A percentile compares a stretch with the other conserved stretches of the same genome.
These are phyloP conservation scores for Penicillium concentricum DNA, from an alignment of 2,329 filamentous ascomycete genomes.

Conservation along the genomic window DNA sequence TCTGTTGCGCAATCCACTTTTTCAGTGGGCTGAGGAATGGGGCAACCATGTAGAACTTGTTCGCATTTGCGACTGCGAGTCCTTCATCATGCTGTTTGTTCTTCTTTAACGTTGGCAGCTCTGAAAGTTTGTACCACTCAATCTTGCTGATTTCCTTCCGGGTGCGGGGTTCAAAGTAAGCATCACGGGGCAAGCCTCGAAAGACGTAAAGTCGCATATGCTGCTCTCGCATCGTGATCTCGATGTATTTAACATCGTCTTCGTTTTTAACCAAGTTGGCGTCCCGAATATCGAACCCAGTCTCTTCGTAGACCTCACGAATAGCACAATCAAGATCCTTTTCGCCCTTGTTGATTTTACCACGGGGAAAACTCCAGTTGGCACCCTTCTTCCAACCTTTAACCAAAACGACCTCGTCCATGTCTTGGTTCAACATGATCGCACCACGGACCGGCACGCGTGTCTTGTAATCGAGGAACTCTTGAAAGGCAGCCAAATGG, in stretches of 20 bases:
- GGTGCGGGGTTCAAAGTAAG: slow-evolving; percentile 82
- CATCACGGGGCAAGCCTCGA: slow-evolving; percentile 81
- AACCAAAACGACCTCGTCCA: slow-evolving; percentile 91
- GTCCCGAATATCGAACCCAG: slow-evolving; percentile 75
- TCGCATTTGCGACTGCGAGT: slow-evolving; percentile 60
- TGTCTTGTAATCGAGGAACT: slow-evolving; percentile 93
- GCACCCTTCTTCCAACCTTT: slow-evolving; percentile 98
- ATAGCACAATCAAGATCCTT: slow-evolving; percentile 90
- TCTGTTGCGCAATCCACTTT: slow-evolving; percentile 86
- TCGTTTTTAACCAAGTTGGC: slow-evolving; percentile 74
- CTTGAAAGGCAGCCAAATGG: slow-evolving; percentile 79
- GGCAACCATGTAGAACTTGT: slow-evolving; percentile 97
- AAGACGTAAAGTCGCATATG: slow-evolving; percentile 93
- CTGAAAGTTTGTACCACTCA: slow-evolving; percentile 86
- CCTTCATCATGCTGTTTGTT: slow-evolving; percentile 65
- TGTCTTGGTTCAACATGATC: slow-evolving; percentile 87
- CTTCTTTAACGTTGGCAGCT: slow-evolving; percentile 78
- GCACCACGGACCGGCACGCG: slow-evolving; percentile 90
- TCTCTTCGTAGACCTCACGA: slow-evolving; percentile 94
- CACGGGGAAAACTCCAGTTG: slow-evolving; percentile 93
- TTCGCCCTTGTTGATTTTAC: slow-evolving; percentile 98
- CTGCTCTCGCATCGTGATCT: slow-evolving; percentile 87
- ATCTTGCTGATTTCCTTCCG: slow-evolving; percentile 98
- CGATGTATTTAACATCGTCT: slow-evolving; percentile 75
- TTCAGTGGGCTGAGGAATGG: slow-evolving; percentile 83